These are phyloP conservation scores for Coleophoma eucalyptorum DNA, from an alignment of 2,329 filamentous ascomycete genomes.

Conservation along the genomic window DNA sequence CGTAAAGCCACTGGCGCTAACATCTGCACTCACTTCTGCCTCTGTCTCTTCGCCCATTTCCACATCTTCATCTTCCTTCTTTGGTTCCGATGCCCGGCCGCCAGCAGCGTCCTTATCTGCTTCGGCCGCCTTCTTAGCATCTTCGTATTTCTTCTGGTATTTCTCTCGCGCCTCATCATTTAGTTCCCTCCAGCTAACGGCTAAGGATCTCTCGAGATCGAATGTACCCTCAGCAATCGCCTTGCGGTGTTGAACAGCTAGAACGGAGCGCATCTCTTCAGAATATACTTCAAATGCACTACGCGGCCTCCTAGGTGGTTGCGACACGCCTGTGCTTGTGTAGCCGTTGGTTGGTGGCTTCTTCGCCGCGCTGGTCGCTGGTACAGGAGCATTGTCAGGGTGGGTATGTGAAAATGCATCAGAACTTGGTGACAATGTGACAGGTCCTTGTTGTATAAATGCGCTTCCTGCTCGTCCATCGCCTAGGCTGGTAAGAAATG, in stretches of 20 bases:
- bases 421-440: slow-evolving; percentile 44
- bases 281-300: slow-evolving; percentile 25
- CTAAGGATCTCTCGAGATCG: slow-evolving; percentile 23
- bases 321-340: not conserved
- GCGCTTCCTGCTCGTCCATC: slow-evolving; percentile 34
- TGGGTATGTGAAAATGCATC: slow-evolving; percentile 50
- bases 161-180: slow-evolving; percentile 14
- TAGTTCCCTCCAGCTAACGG: slow-evolving; percentile 22
- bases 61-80: slow-evolving; percentile 23
- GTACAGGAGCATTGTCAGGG: slow-evolving; percentile 26
- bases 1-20: slow-evolving; percentile 22
- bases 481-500: slow-evolving; percentile 31
- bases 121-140: slow-evolving; percentile 22
- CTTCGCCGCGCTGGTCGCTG: slow-evolving; percentile 29
- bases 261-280: slow-evolving; percentile 17
- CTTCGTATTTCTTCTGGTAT: slow-evolving; percentile 20
- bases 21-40: slow-evolving; percentile 9
- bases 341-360: not conserved
- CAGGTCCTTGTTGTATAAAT: slow-evolving; percentile 43
- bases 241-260: slow-evolving; percentile 17
- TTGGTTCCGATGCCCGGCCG: slow-evolving; percentile 13
- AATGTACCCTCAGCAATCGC: slow-evolving; percentile 20
- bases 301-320: slow-evolving; percentile 6
- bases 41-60: slow-evolving; percentile 31
- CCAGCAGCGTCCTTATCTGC: slow-evolving; percentile 15